Base-by-base conservation (phyloP, 2,329 filamentous ascomycete species). In the Penicillium janthinellum region DNA sequence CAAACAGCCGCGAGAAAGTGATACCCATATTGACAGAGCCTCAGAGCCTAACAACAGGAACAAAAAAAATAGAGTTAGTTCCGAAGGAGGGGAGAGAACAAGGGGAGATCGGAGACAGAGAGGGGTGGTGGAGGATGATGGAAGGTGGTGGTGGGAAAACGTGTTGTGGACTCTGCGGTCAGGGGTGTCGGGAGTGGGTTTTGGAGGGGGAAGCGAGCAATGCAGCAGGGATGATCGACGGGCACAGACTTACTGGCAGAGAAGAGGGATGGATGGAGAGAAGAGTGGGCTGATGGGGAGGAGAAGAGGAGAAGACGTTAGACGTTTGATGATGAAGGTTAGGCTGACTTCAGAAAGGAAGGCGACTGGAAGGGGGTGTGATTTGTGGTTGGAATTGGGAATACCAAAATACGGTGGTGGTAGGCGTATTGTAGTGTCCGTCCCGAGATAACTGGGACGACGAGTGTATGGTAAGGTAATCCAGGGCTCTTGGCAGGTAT, bases 1-100 rank as follows among this genome's bases (percentile, higher is more conserved):
- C 91, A 81, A 98, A 95, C 78, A 98, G 81, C 87, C 95, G 96
- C 75, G 93, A 98, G 83, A 98, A 92, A 78, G 90, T 88, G 81
- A 98, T 87, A 96, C 95, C 95, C 95, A 99, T 99, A 82, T 81
- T 93, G 77, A 76, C 73, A 74, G 76, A 76, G 74, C 55, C 61
- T 63, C 57, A 57, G 56, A 65, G 54, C 62, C 62, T 65, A 38
- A 17, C 44, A 59, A 39, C 54, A 38, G 22, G 15, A 39, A 14
- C 49, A 22, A 17, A 35, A 35, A 52, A 17, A 52, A 55, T 25
- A 52, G 47, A 48, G 50, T 63, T 59, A 63, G 58, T 52, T 52
- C 54, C 57, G 49, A 56, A 54, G 42, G 50, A 54, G 61, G 53
- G 52, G 57, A 55, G 55, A 59, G 50, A 50, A 52, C 47, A 50